Conservation (phyloP, 768 basidiomycete species). For the Trametes elegans region DNA sequence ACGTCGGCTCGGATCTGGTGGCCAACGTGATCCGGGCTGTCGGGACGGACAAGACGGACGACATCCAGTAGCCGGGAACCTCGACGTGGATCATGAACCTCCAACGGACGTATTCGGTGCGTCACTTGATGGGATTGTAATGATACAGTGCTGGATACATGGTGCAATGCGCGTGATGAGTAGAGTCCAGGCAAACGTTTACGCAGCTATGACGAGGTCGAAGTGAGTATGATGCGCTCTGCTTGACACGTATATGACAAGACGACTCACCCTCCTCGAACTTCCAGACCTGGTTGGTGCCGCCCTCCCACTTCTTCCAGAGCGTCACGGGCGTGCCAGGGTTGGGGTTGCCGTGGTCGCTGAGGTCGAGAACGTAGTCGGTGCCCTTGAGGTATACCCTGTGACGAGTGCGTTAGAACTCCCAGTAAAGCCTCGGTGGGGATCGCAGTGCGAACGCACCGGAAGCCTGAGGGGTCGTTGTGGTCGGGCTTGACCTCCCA, state of each 20-base stretch:
- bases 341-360: slow-evolving; percentile 40
- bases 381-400: slow-evolving; percentile 50
- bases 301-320: slow-evolving; percentile 48
- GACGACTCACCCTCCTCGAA: slow-evolving; percentile 30
- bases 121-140: neutral
- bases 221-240: neutral
- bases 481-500: slow-evolving; percentile 55
- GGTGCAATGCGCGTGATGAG: neutral
- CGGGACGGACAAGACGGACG: neutral
- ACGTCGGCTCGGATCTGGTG: neutral
- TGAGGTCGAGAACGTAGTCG: slow-evolving; percentile 45
- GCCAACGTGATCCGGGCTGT: neutral
- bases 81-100: neutral
- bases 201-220: neutral
- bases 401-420: neutral
- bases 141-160: neutral
- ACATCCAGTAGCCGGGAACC: neutral
- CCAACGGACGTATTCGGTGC: neutral
- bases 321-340: slow-evolving; percentile 46
- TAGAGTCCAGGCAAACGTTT: neutral
- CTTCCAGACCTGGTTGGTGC: slow-evolving; percentile 52
- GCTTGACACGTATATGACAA: too few relatives aligned
- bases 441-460: slow-evolving; percentile 34
- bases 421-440: neutral
- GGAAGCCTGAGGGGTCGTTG: slow-evolving; percentile 35